Evolutionary conservation across 192 early-diverging fungal species (phyloP), one percentile per base, ranked within the genome.

Genomic region (Irineochytrium annulatum): DNA sequence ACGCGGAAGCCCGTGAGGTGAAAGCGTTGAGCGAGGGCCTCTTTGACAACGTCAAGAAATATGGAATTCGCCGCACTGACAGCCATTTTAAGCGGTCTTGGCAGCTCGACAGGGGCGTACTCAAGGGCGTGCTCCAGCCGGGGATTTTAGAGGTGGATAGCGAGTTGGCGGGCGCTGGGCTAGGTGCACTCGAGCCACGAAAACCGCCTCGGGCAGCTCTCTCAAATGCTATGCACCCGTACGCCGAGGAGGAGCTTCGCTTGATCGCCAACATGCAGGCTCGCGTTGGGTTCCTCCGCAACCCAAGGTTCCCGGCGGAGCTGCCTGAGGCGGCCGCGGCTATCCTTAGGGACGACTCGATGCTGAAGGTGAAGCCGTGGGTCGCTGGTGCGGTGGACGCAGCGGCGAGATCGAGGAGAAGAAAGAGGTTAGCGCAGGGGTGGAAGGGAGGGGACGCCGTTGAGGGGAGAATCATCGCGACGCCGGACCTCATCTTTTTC

Each of bases 151-250:
- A 69, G 37, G 63, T 63, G 32, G 60, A 69, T 0, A 30, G 54
- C n/a, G 59, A 68, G 22, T 11, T 22, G 4, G 29, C 63, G 11
- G 28, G 17, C 3, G 46, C 34, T 3, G 41, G 41, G 29, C 2
- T 52, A 17, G 55, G 55, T 17, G 19, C 53, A 26, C 67, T 69
- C 28, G 67, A 69, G 34, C 67, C 67, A 14, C 28, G 44, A 11
- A 17, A 30, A 1, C 33, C 43, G 16, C 26, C 19, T 6, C 52
- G 1, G 2, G 1, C 44, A 4, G 41, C 34, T 1, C 43, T 48
- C 3, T 22, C 58, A 13, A 75, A 75, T 45, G 63, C 67, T 11
- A 75, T 75, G 73, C 63, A 63, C 26, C 61, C 54, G n/a, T 70
- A 63, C 59, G 43, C 61, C 13, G 57, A 67, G 16, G 61, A 63